Conservation (phyloP, 108 stramenopile species). For the Fragilariopsis cylindrus region DNA sequence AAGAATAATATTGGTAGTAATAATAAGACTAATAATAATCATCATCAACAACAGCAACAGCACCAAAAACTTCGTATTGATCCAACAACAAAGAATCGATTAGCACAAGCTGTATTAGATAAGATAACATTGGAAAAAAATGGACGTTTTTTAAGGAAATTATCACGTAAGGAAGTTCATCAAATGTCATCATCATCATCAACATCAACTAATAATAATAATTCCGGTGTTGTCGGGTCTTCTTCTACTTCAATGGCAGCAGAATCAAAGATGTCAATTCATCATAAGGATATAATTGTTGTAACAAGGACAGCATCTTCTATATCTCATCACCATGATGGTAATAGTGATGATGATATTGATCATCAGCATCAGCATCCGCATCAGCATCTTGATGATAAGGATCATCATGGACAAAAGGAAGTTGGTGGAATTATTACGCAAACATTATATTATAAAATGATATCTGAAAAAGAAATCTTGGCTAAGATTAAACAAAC, state of each 20-base stretch:
- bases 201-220: too few relatives aligned
- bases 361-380: not conserved
- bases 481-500: constrained; percentile 13
- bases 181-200: not conserved
- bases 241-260: not conserved
- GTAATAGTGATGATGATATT: not conserved
- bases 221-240: not conserved
- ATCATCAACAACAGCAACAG: too few relatives aligned
- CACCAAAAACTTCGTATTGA: not conserved
- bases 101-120: constrained; percentile 10
- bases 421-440: not conserved
- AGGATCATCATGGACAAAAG: not conserved
- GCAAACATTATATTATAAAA: not conserved
- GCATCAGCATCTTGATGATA: not conserved
- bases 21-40: not conserved
- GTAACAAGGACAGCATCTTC: not conserved
- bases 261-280: not conserved
- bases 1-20: not conserved
- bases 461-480: constrained; percentile 13
- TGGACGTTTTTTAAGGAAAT: constrained; percentile 9
- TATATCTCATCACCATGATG: too few relatives aligned
- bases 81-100: constrained; percentile 11
- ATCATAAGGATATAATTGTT: not conserved
- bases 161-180: not conserved
- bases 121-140: constrained; percentile 11